Base-by-base conservation (phyloP, 192 early-diverging fungal genomes). In the Entomortierella lignicola region DNA sequence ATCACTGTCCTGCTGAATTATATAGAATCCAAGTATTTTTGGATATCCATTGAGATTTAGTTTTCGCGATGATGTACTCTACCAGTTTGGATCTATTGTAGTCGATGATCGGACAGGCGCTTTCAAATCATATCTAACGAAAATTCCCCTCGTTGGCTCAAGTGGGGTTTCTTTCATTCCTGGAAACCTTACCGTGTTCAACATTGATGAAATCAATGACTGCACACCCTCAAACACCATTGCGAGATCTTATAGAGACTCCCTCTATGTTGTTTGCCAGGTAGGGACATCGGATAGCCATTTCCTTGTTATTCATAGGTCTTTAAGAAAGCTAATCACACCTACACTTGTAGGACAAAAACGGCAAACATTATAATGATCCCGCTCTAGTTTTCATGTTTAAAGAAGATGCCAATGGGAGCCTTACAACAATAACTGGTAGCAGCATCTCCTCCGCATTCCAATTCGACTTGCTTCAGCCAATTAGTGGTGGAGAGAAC, bases 41-140 rank as follows among this genome's bases (percentile, higher is more conserved):
- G 52, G 52, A 13, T 54, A 27, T 26, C 52, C 52, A 23, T 2
- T 3, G 23, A 23, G 15, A 26, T 23, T 54, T 54, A 4, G 6
- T 10, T 54, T 27, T 29, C 23, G 23, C 52, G 4, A 54, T 2
- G 25, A 54, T 26, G 8, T 15, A 27, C 1, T 54, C 8, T 54
- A 54, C 18, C 52, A 54, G 18, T 27, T 54, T 54, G 52, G 52
- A 54, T 54, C 52, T 10, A 54, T 54, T 15, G 52, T 54, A 8
- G 27, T 7, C 18, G 23, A 54, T 15, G 26, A 23, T 23, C 2
- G 8, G 52, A 54, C 52, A 5, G 52, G 52, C 4, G 52, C 8
- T 2, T 54, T 54, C 15, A 54, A 54, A 29, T 27, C 52, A 8
- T 13, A 26, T 5, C 2, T 54, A 15, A 54, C 52, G 2, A 54